Evolutionary conservation across 306 rosid species (phyloP), one percentile per base, ranked within the genome.

Genomic region (Rubus idaeus): DNA sequence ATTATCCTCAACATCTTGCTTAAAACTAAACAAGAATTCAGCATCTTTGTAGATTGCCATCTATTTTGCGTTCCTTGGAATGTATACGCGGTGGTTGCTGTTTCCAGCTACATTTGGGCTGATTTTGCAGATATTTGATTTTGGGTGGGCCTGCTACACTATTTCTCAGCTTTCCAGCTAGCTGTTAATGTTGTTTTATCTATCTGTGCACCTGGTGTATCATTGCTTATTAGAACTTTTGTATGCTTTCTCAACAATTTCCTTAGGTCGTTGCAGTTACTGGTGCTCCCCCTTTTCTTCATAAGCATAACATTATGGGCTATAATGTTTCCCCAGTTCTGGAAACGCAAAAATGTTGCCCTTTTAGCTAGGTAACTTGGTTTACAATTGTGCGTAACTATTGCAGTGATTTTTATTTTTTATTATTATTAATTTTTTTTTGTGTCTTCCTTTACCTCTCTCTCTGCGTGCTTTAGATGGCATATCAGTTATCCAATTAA

Each of bases 41-140:
- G 51, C 23, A 6, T 42, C 75, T 81, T 67, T 82, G 84, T 88
- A 95, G 99, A 89, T 95, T 69, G 97, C 97, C 44, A 85, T 92
- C 76, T 95, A 95, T 84, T 95, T 95, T 84, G 89, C 99, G 78
- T 95, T 95, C 83, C 96, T 95, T 77, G 99, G 99, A 86, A 92
- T 92, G 98, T 95, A 87, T 81, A 91, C 99, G 44, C 84, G 66
- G 71, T 95, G 99, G 99, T 79, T 92, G 85, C 90, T 95, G 78
- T 91, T 89, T 76, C 97, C 91, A 10, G 97, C 97, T 49, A 85
- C 78, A 44, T 89, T 92, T 80, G 99, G 98, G 61, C 84, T 95
- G 66, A 78, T 84, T 71, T 79, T 91, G 89, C 96, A 91, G 73
- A 81, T 95, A 17, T 78, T 88, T 77, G 89, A 91, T 83, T 88